These are phyloP conservation scores for Daldinia bambusicola DNA, from an alignment of 495 filamentous ascomycete species.

Conservation along the genomic window DNA sequence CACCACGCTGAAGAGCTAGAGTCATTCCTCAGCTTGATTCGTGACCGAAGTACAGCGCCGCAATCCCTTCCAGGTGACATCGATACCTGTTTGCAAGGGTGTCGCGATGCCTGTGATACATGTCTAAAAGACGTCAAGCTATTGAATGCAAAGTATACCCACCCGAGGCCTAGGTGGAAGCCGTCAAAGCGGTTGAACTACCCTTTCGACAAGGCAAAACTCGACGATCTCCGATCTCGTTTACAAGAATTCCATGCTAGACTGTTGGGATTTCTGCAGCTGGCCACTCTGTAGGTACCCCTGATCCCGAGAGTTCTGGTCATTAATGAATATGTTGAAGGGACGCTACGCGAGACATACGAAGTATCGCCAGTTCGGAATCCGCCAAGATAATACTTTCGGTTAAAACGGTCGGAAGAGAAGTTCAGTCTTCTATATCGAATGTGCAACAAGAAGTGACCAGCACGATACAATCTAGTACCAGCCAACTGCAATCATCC, in stretches of 20 bases:
- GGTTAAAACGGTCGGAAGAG: conserved; percentile 9
- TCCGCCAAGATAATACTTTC: conserved; percentile 1
- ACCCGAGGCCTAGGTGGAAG: neutral
- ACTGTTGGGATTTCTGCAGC: conserved; percentile 15
- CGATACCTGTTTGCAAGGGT: conserved; percentile 4
- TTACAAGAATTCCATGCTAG: conserved; percentile 12
- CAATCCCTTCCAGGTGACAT: neutral
- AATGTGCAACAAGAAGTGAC: neutral
- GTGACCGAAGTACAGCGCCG: neutral
- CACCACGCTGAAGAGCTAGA: conserved; percentile 24
- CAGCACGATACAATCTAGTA: neutral
- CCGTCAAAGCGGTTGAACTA: conserved; percentile 12
- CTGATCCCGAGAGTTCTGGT: neutral
- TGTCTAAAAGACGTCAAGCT: conserved; percentile 25
- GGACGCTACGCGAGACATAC: conserved; percentile 18
- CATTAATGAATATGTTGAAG: conserved; percentile 11
- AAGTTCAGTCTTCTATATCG: conserved; percentile 17
- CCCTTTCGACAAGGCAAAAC: conserved; percentile 21
- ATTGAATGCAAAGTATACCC: conserved; percentile 11
- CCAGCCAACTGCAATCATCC: neutral
- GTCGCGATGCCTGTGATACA: conserved; percentile 19
- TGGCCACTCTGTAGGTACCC: conserved; percentile 9
- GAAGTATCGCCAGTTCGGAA: conserved; percentile 3
- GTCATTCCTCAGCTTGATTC: conserved; percentile 7
- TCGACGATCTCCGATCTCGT: conserved; percentile 16